Base-by-base conservation (phyloP, 352 stramenopile species). In the Pythium sp. region DNA sequence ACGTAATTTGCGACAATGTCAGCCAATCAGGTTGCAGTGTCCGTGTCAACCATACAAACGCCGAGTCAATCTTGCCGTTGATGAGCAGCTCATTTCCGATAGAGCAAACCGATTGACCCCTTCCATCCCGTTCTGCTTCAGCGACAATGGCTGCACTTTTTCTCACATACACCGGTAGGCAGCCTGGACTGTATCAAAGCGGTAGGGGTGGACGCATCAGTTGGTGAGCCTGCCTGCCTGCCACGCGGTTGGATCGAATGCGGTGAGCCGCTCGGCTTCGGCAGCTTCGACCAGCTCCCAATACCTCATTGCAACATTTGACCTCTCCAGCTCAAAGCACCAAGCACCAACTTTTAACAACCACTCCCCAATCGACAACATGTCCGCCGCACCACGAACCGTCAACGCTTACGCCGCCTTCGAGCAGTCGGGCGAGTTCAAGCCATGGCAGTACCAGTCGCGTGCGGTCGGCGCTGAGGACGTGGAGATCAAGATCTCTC, bases 401-500 rank as follows among this genome's bases (percentile, higher is more conserved):
- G 69, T 87, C 67, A 80, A 84, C 58, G 77, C 68, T 24, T 70
- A 78, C 57, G 78, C 80, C 34, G 76, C 70, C 64, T 80, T 80
- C 63, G 73, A 70, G 64, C 73, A 79, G 46, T 62, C 64, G 30
- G 62, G 74, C n/a, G 7, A 57, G 0, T 47, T 86, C 22, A 63
- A 84, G 64, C 65, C 72, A 0, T 86, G 74, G 74, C 58, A 77
- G 58, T 89, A 86, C 65, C 47, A 75, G 49, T 79, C 80, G 20
- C 78, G 74, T 53, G 70, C 80, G n/a, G 68, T 87, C 11, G 78
- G 80, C 14, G 54, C 62, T 6, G 65, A 82, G 34, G 81, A 87
- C 65, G 67, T 89, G 26, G 77, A 87, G 64, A 87, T 87, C 76
- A 75, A 84, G 68, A 86, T 89, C 58, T 83, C 76, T 62, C 77